Base-by-base conservation (phyloP, 2,329 filamentous ascomycete genomes). In the Sporothrix luriei region DNA sequence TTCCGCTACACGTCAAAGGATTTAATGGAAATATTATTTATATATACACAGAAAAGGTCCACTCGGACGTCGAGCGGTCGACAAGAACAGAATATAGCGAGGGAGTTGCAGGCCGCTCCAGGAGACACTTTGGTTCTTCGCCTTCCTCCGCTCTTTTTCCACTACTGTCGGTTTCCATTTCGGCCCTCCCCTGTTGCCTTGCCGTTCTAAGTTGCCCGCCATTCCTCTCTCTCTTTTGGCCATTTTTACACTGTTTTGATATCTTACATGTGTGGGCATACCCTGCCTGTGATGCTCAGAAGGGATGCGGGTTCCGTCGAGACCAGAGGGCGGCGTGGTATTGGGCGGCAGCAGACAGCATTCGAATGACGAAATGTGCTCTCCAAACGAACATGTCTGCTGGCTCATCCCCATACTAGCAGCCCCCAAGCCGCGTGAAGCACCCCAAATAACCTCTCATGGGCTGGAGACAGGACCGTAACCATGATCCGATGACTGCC, bases 41-140 rank as follows among this genome's bases (percentile, higher is more conserved):
- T 62, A 46, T 46, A 62, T 62, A 62, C 38, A 61, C 57, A 61
- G 33, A 59, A 9, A 43, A 43, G 52, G 26, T 29, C 26, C 26
- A n/a, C 52, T n/a, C 16, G 3, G n/a, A 55, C 19, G 4, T 19
- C 19, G 52, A 7, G 49, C 38, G 7, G 2, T 7, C 21, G 51
- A 46, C 46, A 46, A 9, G 2, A 24, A 43, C n/a, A 68, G 9
- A 51, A 26, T 21, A 49, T 13, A 40, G 19, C 11, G 51, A 40
- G 21, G 49, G 33, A 33, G 2, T 33, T 33, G 33, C 33, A 33
- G 33, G 38, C n/a, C 13, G 55, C 16, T 48, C 21, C 46, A 24
- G 24, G 14, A 46, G 6, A 19, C 16, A 29, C 40, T 26, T 64
- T 29, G 0, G 21, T 64, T 43, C 21, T 26, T 21, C n/a, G 40